Base-by-base conservation (phyloP, 2,329 filamentous ascomycete genomes). In the Penicillium thymicola region DNA sequence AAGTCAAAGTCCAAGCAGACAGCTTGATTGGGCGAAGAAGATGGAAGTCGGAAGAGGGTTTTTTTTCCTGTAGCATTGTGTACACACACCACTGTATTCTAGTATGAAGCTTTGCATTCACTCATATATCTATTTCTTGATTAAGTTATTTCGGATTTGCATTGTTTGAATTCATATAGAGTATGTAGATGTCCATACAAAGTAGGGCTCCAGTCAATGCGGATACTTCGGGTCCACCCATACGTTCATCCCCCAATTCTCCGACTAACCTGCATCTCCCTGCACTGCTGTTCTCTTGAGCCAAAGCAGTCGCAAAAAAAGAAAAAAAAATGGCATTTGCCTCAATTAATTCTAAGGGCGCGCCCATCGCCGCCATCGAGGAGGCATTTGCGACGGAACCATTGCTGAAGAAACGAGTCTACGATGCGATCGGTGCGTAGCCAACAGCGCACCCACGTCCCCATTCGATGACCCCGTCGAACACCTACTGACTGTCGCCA, bases 391-490 rank as follows among this genome's bases (percentile, higher is more conserved):
- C 70, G 51, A 69, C 69, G 43, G 71, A 76, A 61, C 67, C 68
- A 34, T 66, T 69, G 34, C 59, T 77, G 34, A 74, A 71, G 58
- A 73, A 75, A 65, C 69, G 73, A 62, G 68, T 77, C 55, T 76
- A 75, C 62, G 72, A 76, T 65, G 75, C 75, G 61, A 76, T 77
- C 65, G 68, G 75, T 77, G 64, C 60, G 74, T 68, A 61, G 56
- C 54, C 46, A 49, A 41, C 48, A 52, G 41, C 50, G 51, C 52
- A 54, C 53, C 57, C 46, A 55, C 55, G 49, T 46, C 56, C 48
- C 52, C 21, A 23, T 28, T 23, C 36, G 37, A 57, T 45, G 42
- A 57, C 25, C 47, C 40, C 45, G 16, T 43, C 36, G 49, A 55
- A 34, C 48, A 53, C 23, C 53, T 50, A 45, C 61, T 65, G 58